Base-by-base conservation (phyloP, 495 filamentous ascomycete genomes). In the Collariella sp. region DNA sequence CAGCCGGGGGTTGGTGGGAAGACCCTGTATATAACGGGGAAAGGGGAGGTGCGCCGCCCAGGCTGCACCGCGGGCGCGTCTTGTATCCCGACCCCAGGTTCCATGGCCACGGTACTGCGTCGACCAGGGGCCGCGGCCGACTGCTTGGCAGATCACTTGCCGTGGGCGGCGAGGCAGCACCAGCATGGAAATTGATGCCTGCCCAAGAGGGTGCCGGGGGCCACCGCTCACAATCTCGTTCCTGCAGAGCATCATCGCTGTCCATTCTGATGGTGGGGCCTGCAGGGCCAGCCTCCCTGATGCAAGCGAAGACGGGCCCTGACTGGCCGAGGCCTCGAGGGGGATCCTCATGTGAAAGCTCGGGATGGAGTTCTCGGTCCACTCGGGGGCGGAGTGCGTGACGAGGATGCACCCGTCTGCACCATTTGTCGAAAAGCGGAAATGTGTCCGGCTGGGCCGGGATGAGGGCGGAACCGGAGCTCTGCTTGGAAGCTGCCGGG, bases 181-280 rank as follows among this genome's bases (percentile, higher is more conserved):
- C 42, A 6, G 39, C 24, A 33, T 43, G 16, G 26, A 42, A 35
- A 43, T 35, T 1, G 39, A 22, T 13, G 29, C 19, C 7, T 42
- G 38, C 36, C 48, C 39, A 18, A 44, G 26, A 44, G 2, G 29
- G 50, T 19, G 12, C 18, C 16, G 11, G 24, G 4, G 15, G 20
- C 12, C 18, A 44, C 39, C 12, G 9, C 29, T 52, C 50, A 36
- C 40, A 52, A 52, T 52, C 19, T 52, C 31, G 18, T 35, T 36
- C 16, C 24, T 13, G 24, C 26, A 9, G 24, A 20, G 23, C 12
- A 16, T n/a, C n/a, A n/a, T 22, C 7, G 16, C 47, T 15, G 47
- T 22, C 24, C n/a, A 15, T 39, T 29, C 18, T 50, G 35, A 13
- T 6, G n/a, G 20, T 13, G 11, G 46, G 22, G 26, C 13, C 10